Percentiles rank a stretch among this genome's conserved stretches.
phyloP scores from a whole-genome alignment of 2,329 filamentous ascomycete genomes.

The Fusarium buharicum region DNA sequence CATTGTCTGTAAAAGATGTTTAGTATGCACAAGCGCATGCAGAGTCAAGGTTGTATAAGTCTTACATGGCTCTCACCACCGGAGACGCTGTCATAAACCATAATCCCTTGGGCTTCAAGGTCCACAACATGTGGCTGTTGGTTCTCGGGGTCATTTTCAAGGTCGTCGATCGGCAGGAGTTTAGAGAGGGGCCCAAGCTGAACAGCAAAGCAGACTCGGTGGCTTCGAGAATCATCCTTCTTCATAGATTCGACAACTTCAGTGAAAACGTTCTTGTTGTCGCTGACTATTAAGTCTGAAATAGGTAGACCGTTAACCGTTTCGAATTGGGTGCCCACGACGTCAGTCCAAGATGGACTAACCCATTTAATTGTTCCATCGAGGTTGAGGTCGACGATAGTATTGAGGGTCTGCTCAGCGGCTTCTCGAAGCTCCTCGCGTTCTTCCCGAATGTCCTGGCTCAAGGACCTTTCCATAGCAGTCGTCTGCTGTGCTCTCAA shows the following conservation, averaged over 20 bases:
- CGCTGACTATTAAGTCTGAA: conserved; percentile 79
- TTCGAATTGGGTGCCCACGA: conserved; percentile 82
- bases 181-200: conserved; percentile 75
- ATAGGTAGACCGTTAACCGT: conserved; percentile 81
- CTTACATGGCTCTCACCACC: conserved; percentile 91
- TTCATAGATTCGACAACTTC: conserved; percentile 89
- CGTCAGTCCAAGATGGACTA: conserved; percentile 93
- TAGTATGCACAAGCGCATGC: conserved; percentile 37
- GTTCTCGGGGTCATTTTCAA: conserved; percentile 54
- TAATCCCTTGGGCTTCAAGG: conserved; percentile 96
- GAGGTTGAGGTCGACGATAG: conserved; percentile 92
- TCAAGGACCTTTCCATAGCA: conserved; percentile 74
- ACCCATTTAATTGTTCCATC: conserved; percentile 95
- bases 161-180: conserved; percentile 60
- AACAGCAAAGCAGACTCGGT: conserved; percentile 84
- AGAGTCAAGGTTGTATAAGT: conserved; percentile 36
- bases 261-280: conserved; percentile 81
- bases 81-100: conserved; percentile 91
- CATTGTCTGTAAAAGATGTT: conserved; percentile 77
- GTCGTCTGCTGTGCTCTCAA: conserved; percentile 61
- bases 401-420: conserved; percentile 94
- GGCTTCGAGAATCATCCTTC: conserved; percentile 91
- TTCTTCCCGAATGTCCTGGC: conserved; percentile 91
- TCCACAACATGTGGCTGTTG: conserved; percentile 66
- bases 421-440: conserved; percentile 93